Base-by-base conservation (phyloP, 352 stramenopile species). In the Phytophthora agathidicida region DNA sequence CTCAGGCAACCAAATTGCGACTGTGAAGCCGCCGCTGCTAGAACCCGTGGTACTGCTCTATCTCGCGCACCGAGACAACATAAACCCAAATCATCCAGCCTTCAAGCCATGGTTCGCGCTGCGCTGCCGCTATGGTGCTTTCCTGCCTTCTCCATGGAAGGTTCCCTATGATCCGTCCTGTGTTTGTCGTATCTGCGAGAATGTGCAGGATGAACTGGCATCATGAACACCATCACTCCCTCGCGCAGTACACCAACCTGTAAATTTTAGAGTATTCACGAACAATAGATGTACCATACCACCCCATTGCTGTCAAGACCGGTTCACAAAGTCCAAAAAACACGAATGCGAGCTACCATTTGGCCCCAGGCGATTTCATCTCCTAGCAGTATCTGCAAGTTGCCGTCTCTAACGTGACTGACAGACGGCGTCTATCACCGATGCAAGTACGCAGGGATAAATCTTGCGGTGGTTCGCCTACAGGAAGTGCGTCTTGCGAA, bases 401-500 rank as follows among this genome's bases (percentile, higher is more conserved):
- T 60, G 59, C 47, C 47, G 43, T 65, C 32, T 62, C 59, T 67
- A 67, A 48, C 47, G 54, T 58, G 39, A 46, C 37, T 58, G 49
- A 54, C 41, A 65, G 32, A 60, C 49, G 50, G 45, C 42, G 44
- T 60, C 51, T 67, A 54, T 49, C 52, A 62, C 35, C 28, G 42
- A 22, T 62, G 41, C 52, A 65, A 57, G 20, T 14, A 22, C 51
- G 23, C 28, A 60, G 27, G 22, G 8, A 43, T 47, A 55, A 46
- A 56, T 39, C 51, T 48, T 39, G 19, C 53, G 31, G 16, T 9
- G 7, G 17, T 37, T 31, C 23, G 31, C 44, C 56, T 92, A 94
- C 50, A 94, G 71, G 63, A 94, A 83, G 75, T 94, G 86, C 31
- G 82, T 93, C 74, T 94, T 94, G 63, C 81, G 80, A 56, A 94